Conservation (phyloP, 352 stramenopile genomes). For the Stephanocyclus meneghinianus region DNA sequence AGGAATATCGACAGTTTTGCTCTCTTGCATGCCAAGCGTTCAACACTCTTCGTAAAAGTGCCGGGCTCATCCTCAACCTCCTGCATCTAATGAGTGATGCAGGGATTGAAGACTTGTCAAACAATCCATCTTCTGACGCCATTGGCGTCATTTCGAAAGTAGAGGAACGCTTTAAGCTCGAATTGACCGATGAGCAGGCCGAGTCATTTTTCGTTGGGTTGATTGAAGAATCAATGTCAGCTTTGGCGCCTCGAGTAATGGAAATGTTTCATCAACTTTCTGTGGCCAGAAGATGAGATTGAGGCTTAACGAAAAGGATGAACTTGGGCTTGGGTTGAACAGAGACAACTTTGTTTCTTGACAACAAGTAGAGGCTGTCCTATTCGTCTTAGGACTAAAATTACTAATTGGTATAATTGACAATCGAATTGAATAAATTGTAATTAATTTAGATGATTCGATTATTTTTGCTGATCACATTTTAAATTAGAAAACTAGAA, state of each 20-base stretch:
- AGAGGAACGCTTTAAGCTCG: slow-evolving; percentile 95
- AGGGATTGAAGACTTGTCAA: slow-evolving; percentile 91
- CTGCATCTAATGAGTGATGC: slow-evolving; percentile 98
- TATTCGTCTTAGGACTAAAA: no score
- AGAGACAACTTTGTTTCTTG: no score
- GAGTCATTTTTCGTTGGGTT: slow-evolving; percentile 95
- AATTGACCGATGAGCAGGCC: slow-evolving; percentile 96
- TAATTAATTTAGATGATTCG: no score
- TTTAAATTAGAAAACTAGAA: no score
- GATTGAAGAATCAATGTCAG: slow-evolving; percentile 93
- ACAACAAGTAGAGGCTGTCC: no score
- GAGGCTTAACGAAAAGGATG: background rate
- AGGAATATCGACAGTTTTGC: slow-evolving; percentile 82
- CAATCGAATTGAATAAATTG: no score
- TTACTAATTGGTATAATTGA: no score
- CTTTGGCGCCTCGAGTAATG: slow-evolving; percentile 85
- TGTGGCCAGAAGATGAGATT: slow-evolving; percentile 70
- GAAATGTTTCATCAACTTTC: slow-evolving; percentile 83
- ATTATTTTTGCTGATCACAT: no score
- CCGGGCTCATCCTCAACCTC: slow-evolving; percentile 97
- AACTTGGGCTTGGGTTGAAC: no score
- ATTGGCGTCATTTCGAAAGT: slow-evolving; percentile 84
- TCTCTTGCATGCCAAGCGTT: slow-evolving; percentile 86
- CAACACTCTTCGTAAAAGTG: slow-evolving; percentile 94
- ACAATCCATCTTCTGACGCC: slow-evolving; percentile 77